phyloP scores from a whole-genome alignment of 2,329 filamentous ascomycete genomes.

The Monosporascus sp. region DNA sequence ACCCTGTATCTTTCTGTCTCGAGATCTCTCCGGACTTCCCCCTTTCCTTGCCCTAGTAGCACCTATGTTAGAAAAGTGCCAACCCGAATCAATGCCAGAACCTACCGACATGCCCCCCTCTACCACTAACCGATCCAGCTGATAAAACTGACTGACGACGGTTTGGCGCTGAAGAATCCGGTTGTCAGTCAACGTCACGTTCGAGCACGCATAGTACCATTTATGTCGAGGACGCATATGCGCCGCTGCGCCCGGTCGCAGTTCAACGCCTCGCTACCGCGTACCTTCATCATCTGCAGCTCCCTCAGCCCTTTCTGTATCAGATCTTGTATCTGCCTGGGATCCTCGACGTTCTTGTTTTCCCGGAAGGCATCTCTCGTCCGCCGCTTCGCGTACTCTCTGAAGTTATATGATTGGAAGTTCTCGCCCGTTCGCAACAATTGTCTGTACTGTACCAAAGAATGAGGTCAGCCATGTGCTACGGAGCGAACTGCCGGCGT shows the following conservation, averaged over 20 bases:
- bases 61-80: not conserved
- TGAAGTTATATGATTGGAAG: conserved; percentile 94
- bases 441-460: conserved; percentile 70
- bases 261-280: conserved; percentile 8
- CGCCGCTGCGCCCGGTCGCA: not conserved
- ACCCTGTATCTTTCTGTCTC: conserved; percentile 77
- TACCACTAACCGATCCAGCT: conserved; percentile 85
- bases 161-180: conserved; percentile 72
- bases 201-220: too few relatives aligned
- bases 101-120: conserved; percentile 77
- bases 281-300: conserved; percentile 84
- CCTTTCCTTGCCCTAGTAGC: conserved; percentile 60
- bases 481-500: too few relatives aligned
- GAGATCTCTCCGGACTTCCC: conserved; percentile 62
- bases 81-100: conserved; percentile 12
- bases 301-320: conserved; percentile 85
- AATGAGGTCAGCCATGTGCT: too few relatives aligned
- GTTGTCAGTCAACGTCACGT: not conserved
- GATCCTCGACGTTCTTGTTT: conserved; percentile 66
- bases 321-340: conserved; percentile 75
- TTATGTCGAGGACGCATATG: too few relatives aligned
- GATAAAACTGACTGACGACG: conserved; percentile 89
- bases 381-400: conserved; percentile 89
- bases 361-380: conserved; percentile 89
- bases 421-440: conserved; percentile 79